Evolutionary conservation across 441 rosid genomes (phyloP).

Genomic region (Arabidopsis hybrid): DNA sequence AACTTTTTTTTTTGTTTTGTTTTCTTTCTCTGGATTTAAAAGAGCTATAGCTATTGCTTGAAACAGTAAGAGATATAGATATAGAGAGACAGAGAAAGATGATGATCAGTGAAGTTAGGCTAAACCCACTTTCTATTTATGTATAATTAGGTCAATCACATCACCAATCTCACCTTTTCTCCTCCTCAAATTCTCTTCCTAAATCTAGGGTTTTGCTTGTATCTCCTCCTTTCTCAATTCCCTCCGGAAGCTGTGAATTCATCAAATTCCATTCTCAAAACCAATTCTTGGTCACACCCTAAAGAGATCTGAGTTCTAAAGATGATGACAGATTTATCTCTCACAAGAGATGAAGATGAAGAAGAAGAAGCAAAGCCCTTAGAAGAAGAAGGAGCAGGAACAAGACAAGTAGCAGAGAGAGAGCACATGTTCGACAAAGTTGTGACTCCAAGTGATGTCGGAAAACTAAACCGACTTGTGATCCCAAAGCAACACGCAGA

Average conservation of each 20-base stretch:
- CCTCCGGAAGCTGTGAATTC: slow-evolving; percentile 1
- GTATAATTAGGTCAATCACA: slow-evolving; percentile 46
- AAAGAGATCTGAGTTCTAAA: slow-evolving; percentile 33
- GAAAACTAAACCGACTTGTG: slow-evolving; percentile 89
- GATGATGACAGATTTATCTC: slow-evolving; percentile 41
- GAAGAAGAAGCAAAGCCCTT: slow-evolving; percentile 24
- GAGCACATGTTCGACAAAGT: slow-evolving; percentile 82
- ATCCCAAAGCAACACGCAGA: slow-evolving; percentile 98
- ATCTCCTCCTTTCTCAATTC: slow-evolving; percentile 12
- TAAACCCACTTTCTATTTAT: slow-evolving; percentile 39
- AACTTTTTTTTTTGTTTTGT: not conserved
- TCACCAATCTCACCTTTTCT: slow-evolving; percentile 29
- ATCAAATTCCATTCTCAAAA: slow-evolving; percentile 3
- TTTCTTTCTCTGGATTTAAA: not conserved
- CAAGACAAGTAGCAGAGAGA: slow-evolving; percentile 44
- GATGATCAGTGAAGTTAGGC: slow-evolving; percentile 46
- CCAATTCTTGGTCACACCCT: slow-evolving; percentile 21
- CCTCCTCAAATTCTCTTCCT: slow-evolving; percentile 26
- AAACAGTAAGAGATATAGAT: slow-evolving; percentile 34
- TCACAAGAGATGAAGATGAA: slow-evolving; percentile 28
- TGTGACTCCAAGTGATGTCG: slow-evolving; percentile 87
- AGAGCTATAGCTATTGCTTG: slow-evolving; percentile 13
- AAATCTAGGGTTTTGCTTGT: slow-evolving; percentile 39
- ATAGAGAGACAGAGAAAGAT: slow-evolving; percentile 17
- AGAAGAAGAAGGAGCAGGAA: slow-evolving; percentile 8